Evolutionary conservation across 352 stramenopile genomes (phyloP).

Genomic region (Phytophthora pseudosyringae): DNA sequence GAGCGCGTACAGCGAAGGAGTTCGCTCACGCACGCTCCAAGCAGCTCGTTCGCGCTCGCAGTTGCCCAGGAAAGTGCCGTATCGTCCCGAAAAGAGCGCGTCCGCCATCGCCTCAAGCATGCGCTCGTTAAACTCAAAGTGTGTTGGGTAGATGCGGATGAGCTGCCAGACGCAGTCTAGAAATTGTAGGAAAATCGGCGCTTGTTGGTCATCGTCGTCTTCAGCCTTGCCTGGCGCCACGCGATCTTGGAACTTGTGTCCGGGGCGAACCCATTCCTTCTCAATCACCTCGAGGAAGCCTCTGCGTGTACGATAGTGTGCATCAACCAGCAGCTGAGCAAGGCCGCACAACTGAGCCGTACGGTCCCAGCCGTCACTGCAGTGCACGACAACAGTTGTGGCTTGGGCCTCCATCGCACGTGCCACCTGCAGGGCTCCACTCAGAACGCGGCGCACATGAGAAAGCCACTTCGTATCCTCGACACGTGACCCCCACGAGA

Average conservation of each 20-base stretch:
- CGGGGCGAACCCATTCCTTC: constrained; percentile 88
- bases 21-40: constrained; percentile 61
- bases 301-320: constrained; percentile 83
- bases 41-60: constrained; percentile 76
- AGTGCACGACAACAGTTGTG: constrained; percentile 90
- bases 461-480: constrained; percentile 87
- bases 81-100: constrained; percentile 73
- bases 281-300: constrained; percentile 86
- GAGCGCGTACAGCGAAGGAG: constrained; percentile 73
- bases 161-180: constrained; percentile 91
- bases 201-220: constrained; percentile 77
- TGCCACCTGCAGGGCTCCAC: constrained; percentile 67
- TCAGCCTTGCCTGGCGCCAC: constrained; percentile 68
- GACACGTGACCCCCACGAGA: constrained; percentile 64
- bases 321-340: constrained; percentile 89
- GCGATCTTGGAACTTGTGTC: constrained; percentile 92
- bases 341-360: constrained; percentile 87
- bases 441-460: constrained; percentile 76
- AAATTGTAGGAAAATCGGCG: constrained; percentile 91
- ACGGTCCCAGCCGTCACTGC: constrained; percentile 93
- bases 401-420: constrained; percentile 70
- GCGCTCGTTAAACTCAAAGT: constrained; percentile 86
- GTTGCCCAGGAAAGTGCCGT: constrained; percentile 90
- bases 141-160: constrained; percentile 74
- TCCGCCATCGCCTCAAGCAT: constrained; percentile 80